These are phyloP conservation scores for Leccinum griseonigrum DNA, from an alignment of 1,284 basidiomycete species.

Conservation along the genomic window DNA sequence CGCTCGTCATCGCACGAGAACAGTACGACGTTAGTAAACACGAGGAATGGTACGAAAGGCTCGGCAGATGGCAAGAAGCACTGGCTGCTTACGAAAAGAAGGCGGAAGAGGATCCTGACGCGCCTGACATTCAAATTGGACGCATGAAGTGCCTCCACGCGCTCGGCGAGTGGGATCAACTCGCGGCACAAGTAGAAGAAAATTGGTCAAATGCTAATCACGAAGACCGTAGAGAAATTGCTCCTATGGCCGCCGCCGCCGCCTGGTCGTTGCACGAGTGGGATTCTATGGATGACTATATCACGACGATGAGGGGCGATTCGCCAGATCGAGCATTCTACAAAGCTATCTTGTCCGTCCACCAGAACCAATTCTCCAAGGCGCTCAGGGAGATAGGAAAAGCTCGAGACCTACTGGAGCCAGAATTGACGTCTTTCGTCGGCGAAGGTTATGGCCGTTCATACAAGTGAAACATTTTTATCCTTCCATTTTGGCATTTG, in stretches of 20 bases:
- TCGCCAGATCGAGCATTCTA: slow-evolving; percentile 97
- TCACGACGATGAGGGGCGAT: slow-evolving; percentile 90
- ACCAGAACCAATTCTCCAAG: slow-evolving; percentile 93
- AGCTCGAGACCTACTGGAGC: slow-evolving; percentile 92
- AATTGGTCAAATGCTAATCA: slow-evolving; percentile 84
- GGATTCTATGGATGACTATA: slow-evolving; percentile 99
- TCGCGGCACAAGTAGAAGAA: slow-evolving; percentile 86
- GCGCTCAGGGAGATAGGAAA: slow-evolving; percentile 90
- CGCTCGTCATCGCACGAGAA: slow-evolving; percentile 83
- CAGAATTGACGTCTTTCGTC: slow-evolving; percentile 89
- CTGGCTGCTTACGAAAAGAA: slow-evolving; percentile 85
- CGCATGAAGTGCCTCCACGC: slow-evolving; percentile 97
- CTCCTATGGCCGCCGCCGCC: slow-evolving; percentile 95
- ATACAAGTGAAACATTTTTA: slow-evolving; percentile 70
- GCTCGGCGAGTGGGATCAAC: slow-evolving; percentile 95
- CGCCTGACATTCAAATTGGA: slow-evolving; percentile 78
- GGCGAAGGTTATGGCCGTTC: slow-evolving; percentile 96
- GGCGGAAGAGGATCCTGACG: slow-evolving; percentile 64
- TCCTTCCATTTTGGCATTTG: slow-evolving; percentile 1
- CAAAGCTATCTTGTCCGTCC: slow-evolving; percentile 92
- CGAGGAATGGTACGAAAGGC: slow-evolving; percentile 97
- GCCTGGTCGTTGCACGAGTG: slow-evolving; percentile 97
- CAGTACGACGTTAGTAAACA: slow-evolving; percentile 85
- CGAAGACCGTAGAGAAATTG: slow-evolving; percentile 89
- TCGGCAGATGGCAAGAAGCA: slow-evolving; percentile 97